phyloP scores from a whole-genome alignment of 2,329 filamentous ascomycete genomes.

The Gyromitra esculenta region DNA sequence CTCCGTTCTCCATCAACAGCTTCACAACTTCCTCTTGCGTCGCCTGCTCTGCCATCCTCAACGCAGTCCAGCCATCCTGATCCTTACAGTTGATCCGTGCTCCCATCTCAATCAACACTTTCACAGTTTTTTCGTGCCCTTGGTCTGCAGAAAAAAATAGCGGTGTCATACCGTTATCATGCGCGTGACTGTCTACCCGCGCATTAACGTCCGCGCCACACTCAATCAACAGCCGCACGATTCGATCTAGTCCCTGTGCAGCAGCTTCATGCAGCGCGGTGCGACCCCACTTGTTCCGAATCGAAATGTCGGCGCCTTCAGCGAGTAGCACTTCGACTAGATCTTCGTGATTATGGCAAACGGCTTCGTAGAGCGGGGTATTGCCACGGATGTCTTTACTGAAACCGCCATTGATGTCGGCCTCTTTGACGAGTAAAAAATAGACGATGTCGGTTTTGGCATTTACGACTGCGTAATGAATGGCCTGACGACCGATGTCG shows the following conservation, averaged over 20 bases:
- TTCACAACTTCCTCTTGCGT: constrained; percentile 21
- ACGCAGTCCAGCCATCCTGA: constrained; percentile 17
- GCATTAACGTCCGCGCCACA: constrained; percentile 47
- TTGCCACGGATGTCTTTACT: neutral
- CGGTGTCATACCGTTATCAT: constrained; percentile 49
- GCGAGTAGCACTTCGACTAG: constrained; percentile 16
- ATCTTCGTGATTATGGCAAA: constrained; percentile 1
- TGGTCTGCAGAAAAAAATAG: constrained; percentile 51
- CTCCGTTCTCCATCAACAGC: constrained; percentile 36
- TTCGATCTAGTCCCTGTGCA: constrained; percentile 42
- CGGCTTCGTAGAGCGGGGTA: constrained; percentile 21
- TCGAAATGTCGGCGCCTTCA: constrained; percentile 43
- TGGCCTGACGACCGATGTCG: constrained; percentile 1
- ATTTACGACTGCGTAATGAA: constrained; percentile 15
- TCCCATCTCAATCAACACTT: constrained; percentile 24
- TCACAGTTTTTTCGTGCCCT: constrained; percentile 39
- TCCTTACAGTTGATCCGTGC: constrained; percentile 31
- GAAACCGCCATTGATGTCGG: constrained; percentile 33
- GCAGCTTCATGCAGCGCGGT: constrained; percentile 53
- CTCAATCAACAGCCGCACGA: constrained; percentile 43
- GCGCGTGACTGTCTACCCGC: constrained; percentile 30
- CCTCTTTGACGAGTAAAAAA: constrained; percentile 29
- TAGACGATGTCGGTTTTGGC: constrained; percentile 12
- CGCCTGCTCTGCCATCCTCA: constrained; percentile 23
- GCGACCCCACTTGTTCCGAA: constrained; percentile 48